Conservation (phyloP, 306 rosid genomes). For the Vicia villosa region DNA sequence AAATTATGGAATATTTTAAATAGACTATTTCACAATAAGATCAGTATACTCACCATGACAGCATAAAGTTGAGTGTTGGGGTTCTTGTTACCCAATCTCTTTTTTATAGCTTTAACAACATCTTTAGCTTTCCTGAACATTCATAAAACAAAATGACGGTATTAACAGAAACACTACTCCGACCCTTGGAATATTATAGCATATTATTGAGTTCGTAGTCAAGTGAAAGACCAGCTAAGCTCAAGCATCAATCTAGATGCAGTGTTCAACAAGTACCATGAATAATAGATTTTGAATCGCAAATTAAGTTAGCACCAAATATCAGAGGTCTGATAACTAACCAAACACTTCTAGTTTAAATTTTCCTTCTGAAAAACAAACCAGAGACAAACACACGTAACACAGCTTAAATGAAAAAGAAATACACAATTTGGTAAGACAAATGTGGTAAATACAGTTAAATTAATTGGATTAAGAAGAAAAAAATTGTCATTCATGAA, state of each 20-base stretch:
- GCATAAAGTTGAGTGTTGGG: constrained; percentile 73
- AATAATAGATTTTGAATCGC: neutral
- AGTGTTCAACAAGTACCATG: constrained; percentile 9
- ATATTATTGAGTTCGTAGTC: constrained; percentile 11
- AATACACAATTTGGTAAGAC: neutral
- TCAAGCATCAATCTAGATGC: constrained; percentile 1
- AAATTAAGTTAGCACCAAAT: constrained; percentile 28
- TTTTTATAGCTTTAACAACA: constrained; percentile 79
- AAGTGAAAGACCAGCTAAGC: constrained; percentile 14
- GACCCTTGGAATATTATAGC: constrained; percentile 18
- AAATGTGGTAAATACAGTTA: constrained; percentile 19
- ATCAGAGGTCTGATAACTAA: constrained; percentile 16
- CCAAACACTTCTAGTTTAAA: neutral
- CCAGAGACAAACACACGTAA: constrained; percentile 10
- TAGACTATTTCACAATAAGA: constrained; percentile 5
- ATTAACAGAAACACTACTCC: neutral
- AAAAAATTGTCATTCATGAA: neutral
- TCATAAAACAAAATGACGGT: constrained; percentile 21
- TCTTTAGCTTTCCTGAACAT: constrained; percentile 75
- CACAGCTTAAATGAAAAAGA: neutral
- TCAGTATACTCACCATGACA: constrained; percentile 64
- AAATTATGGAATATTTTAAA: neutral
- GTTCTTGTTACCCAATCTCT: constrained; percentile 75
- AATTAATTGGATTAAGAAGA: neutral
- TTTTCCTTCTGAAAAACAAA: constrained; percentile 11